Conservation (phyloP, 805 yeast species). For the Blastobotrys terrestris region DNA sequence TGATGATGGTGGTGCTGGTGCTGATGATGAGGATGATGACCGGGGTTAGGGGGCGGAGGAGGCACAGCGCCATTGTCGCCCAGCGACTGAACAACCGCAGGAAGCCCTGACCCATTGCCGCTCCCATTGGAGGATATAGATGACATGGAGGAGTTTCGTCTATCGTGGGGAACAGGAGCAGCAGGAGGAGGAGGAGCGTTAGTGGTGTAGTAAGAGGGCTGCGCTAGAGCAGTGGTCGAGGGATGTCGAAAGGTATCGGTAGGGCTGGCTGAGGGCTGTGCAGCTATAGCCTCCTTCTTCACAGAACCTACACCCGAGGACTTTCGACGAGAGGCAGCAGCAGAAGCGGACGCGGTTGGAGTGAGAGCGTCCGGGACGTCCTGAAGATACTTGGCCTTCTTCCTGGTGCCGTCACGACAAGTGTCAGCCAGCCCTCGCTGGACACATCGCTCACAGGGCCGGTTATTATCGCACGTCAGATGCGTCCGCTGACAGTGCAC, state of each 20-base stretch:
- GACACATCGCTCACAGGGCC: slow-evolving; percentile 80
- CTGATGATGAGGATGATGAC: neutral
- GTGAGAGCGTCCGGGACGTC: slow-evolving; percentile 43
- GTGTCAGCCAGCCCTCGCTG: slow-evolving; percentile 58
- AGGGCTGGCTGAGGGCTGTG: neutral
- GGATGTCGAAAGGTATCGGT: neutral
- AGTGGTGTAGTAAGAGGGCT: neutral
- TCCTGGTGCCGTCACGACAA: slow-evolving; percentile 88
- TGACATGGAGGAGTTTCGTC: neutral
- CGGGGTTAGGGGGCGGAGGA: neutral
- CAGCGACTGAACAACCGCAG: neutral
- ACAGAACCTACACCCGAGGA: neutral
- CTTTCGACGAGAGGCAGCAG: neutral
- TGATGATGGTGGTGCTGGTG: neutral
- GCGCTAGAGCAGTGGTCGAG: neutral
- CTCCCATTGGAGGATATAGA: neutral
- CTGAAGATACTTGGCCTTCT: slow-evolving; percentile 71
- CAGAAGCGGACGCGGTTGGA: neutral
- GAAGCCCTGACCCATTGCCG: neutral
- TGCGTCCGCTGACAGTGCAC: slow-evolving; percentile 87
- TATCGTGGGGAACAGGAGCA: neutral
- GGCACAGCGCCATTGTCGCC: neutral
- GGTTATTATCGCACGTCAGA: slow-evolving; percentile 77
- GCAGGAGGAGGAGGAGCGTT: neutral
- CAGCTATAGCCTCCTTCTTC: neutral